phyloP scores from a whole-genome alignment of 495 filamentous ascomycete species.

The Cairneyella variabilis region DNA sequence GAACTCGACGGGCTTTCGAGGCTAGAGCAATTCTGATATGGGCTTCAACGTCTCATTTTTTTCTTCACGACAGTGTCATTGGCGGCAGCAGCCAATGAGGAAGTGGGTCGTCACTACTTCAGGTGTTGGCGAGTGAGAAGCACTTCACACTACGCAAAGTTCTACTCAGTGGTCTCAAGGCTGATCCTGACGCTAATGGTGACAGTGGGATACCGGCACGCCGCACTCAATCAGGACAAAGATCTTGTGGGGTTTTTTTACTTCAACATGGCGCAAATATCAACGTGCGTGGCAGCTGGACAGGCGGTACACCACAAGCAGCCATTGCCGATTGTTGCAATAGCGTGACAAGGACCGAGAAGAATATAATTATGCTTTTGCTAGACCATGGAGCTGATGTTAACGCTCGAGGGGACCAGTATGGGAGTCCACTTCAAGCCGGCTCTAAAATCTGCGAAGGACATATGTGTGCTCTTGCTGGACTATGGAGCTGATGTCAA shows the following conservation, averaged over 20 bases:
- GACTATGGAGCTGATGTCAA: background rate
- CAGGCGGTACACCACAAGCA: slow-evolving; percentile 7
- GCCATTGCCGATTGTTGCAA: slow-evolving; percentile 13
- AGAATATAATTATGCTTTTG: slow-evolving; percentile 30
- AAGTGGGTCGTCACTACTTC: no score
- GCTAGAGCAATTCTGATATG: background rate
- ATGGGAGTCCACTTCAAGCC: slow-evolving; percentile 7
- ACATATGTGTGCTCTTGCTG: background rate
- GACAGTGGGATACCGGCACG: no score
- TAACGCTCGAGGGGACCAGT: slow-evolving; percentile 28
- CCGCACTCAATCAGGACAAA: no score
- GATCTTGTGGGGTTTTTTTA: no score
- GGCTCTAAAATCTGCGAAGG: background rate
- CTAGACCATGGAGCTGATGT: slow-evolving; percentile 35
- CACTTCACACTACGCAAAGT: no score
- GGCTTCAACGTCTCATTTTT: background rate
- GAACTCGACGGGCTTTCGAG: background rate
- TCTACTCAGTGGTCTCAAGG: no score
- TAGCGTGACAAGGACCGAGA: background rate
- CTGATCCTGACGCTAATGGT: no score
- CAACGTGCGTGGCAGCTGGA: no score
- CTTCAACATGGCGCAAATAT: no score
- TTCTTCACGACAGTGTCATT: background rate
- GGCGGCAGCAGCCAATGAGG: no score
- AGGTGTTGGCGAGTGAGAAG: no score